A percentile compares a stretch with the other conserved stretches of the same genome.
Evolutionary conservation across 116 monocot genomes (phyloP).

Genomic region (Dioscorea cayenensis): DNA sequence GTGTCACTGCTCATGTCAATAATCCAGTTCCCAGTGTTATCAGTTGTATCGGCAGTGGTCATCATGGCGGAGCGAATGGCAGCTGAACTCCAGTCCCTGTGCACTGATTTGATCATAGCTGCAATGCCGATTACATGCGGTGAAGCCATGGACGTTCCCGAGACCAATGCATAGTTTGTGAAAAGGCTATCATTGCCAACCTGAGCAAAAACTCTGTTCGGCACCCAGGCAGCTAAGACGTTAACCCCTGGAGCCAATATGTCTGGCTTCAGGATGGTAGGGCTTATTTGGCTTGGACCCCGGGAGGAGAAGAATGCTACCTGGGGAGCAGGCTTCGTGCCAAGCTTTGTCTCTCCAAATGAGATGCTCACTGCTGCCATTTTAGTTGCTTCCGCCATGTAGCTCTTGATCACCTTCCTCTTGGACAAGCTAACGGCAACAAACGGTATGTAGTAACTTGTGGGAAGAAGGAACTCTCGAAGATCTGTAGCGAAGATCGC

Average conservation of each 20-base stretch:
- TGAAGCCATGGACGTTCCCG: constrained; percentile 39
- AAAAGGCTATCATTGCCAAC: not conserved
- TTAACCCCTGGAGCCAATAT: constrained; percentile 29
- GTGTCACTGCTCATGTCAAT: not conserved
- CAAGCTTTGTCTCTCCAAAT: constrained; percentile 16
- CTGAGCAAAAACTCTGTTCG: constrained; percentile 3
- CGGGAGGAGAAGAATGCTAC: constrained; percentile 27
- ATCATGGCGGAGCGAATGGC: constrained; percentile 24
- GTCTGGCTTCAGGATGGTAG: constrained; percentile 32
- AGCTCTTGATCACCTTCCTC: constrained; percentile 11
- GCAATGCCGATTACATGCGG: constrained; percentile 30
- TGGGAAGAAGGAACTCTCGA: not conserved
- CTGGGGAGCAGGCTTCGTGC: constrained; percentile 16
- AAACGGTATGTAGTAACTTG: constrained; percentile 10
- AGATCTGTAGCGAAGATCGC: constrained; percentile 10
- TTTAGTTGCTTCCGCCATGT: not conserved
- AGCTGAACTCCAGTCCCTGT: constrained; percentile 20
- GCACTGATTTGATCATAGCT: constrained; percentile 9
- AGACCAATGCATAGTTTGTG: constrained; percentile 17
- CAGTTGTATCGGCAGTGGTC: constrained; percentile 17
- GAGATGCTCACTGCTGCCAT: constrained; percentile 2
- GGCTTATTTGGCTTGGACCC: constrained; percentile 16
- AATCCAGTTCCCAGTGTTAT: constrained; percentile 9
- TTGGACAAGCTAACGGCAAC: constrained; percentile 4
- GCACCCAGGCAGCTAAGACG: constrained; percentile 29